Conservation (phyloP, 768 basidiomycete species). For the Mycena rosella region DNA sequence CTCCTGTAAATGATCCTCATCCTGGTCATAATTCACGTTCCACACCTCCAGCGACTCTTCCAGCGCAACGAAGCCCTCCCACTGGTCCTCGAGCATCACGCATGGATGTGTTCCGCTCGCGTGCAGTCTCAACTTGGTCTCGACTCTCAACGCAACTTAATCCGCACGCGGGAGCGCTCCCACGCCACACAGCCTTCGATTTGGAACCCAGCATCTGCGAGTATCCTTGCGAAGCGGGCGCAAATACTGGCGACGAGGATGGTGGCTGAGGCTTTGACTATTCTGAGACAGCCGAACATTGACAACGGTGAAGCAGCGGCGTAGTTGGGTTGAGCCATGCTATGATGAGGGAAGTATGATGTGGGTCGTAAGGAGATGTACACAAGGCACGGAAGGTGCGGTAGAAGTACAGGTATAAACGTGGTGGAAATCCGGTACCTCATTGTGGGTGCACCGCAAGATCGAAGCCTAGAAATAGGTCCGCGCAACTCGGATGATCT, state of each 20-base stretch:
- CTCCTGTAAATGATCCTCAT: slow-evolving; percentile 41
- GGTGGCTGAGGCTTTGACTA: not conserved
- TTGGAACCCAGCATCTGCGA: slow-evolving; percentile 1
- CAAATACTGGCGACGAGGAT: not conserved
- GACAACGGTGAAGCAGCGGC: not conserved
- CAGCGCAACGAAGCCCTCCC: slow-evolving; percentile 46
- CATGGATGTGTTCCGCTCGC: slow-evolving; percentile 43
- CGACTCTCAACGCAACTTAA: no score
- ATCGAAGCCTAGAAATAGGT: no score
- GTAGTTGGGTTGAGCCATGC: no score
- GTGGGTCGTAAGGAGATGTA: no score
- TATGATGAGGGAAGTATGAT: no score
- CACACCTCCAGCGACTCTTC: slow-evolving; percentile 42
- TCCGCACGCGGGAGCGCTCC: no score
- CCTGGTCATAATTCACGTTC: slow-evolving; percentile 41
- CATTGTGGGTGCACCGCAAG: no score
- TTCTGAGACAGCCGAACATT: not conserved
- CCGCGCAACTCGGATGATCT: no score
- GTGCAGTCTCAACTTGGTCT: no score
- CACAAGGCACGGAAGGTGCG: no score
- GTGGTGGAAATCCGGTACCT: no score
- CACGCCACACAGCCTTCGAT: not conserved
- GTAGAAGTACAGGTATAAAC: no score
- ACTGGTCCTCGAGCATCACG: slow-evolving; percentile 41
- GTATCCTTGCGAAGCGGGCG: not conserved